phyloP scores from a whole-genome alignment of 192 early-diverging fungal species.

The Obelidium mucronatum region DNA sequence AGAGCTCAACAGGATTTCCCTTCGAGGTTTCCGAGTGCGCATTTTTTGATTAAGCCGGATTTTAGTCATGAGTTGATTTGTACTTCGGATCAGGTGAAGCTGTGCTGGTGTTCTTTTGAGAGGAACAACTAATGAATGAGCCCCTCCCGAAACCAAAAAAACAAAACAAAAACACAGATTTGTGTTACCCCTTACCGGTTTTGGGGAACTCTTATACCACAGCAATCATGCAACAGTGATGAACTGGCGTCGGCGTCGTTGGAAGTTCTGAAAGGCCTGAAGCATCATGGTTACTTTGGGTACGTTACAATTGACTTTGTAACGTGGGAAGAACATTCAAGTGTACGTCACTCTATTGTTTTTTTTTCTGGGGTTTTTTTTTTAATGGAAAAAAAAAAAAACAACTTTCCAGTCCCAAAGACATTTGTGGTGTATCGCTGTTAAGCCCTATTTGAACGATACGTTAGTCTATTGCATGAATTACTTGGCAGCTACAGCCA shows the following conservation, averaged over 20 bases:
- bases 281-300: constrained; percentile 14
- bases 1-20: neutral
- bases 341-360: neutral
- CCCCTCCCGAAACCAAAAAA: neutral
- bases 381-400: neutral
- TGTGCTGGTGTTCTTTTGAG: neutral
- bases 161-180: neutral
- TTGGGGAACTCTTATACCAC: constrained; percentile 26
- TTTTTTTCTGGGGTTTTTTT: no score
- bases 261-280: neutral
- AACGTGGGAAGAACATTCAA: constrained; percentile 19
- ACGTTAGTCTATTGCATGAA: neutral
- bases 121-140: neutral
- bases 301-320: constrained; percentile 30
- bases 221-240: constrained; percentile 17
- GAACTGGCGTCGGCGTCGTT: constrained; percentile 16
- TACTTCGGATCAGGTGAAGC: constrained; percentile 9
- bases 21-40: constrained; percentile 17
- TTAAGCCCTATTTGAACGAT: constrained; percentile 29
- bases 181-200: constrained; percentile 21
- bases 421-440: constrained; percentile 21
- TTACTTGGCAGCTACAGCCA: constrained; percentile 5
- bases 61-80: neutral
- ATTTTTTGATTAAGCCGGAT: constrained; percentile 17
- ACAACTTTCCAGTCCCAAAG: neutral